Percentiles rank a stretch among this genome's conserved stretches.
Evolutionary conservation across 2,329 filamentous ascomycete genomes (phyloP).

Genomic region (Pseudohalonectria lignicola): DNA sequence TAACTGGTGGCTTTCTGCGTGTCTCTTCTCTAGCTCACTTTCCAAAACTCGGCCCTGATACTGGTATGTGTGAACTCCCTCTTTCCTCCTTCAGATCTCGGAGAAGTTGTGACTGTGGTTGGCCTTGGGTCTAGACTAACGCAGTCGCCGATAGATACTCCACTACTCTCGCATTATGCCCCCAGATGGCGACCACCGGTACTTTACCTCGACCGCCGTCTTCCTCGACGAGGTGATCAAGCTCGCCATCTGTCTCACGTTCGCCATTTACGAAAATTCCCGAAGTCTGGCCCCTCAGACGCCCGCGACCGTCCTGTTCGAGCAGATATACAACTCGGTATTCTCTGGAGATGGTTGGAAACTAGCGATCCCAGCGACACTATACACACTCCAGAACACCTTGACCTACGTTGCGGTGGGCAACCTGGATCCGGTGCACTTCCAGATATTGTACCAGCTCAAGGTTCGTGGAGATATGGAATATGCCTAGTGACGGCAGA

Average conservation of each 20-base stretch:
- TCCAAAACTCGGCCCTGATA: constrained; percentile 71
- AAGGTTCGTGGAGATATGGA: constrained; percentile 41
- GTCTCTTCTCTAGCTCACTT: constrained; percentile 48
- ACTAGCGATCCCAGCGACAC: constrained; percentile 72
- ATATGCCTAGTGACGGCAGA: no score
- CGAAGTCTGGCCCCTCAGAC: constrained; percentile 66
- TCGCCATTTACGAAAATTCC: constrained; percentile 81
- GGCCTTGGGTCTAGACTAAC: constrained; percentile 4
- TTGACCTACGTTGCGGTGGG: constrained; percentile 86
- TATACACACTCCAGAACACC: constrained; percentile 91
- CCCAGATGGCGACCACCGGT: constrained; percentile 69
- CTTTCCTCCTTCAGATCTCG: neutral
- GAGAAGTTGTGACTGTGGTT: no score
- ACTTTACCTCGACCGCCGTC: constrained; percentile 88
- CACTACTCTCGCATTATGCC: constrained; percentile 95
- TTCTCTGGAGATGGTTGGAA: constrained; percentile 94
- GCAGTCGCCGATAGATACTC: constrained; percentile 51
- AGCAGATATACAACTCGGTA: constrained; percentile 67
- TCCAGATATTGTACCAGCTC: constrained; percentile 86
- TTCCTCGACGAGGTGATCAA: constrained; percentile 91
- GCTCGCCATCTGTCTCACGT: constrained; percentile 71
- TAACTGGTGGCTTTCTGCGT: constrained; percentile 6
- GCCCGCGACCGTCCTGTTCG: constrained; percentile 68
- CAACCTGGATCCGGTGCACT: constrained; percentile 85
- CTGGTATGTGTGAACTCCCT: constrained; percentile 34